phyloP scores from a whole-genome alignment of 1,139 yeast species.

The Nadsonia commutata region DNA sequence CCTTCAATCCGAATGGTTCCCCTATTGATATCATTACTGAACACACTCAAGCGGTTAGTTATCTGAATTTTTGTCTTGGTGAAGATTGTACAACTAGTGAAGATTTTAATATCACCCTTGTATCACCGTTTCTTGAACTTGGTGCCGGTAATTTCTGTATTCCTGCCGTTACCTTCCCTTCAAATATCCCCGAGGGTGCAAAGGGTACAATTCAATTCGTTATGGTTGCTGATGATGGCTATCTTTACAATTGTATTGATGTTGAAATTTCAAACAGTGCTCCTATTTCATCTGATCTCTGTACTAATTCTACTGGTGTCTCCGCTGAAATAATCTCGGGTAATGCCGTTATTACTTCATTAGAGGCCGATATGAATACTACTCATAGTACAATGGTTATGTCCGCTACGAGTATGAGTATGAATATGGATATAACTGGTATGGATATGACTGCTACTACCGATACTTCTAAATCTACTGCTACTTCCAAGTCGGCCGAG shows the following conservation, averaged over 20 bases:
- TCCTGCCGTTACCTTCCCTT: constrained; percentile 11
- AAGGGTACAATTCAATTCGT: constrained; percentile 15
- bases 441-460: no score
- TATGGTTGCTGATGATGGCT: constrained; percentile 13
- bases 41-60: constrained; percentile 10
- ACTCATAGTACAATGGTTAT: no score
- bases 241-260: constrained; percentile 16
- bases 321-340: constrained; percentile 8
- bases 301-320: constrained; percentile 13
- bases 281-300: constrained; percentile 6
- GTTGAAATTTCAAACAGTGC: constrained; percentile 10
- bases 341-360: constrained; percentile 2
- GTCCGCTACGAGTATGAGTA: no score
- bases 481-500: no score
- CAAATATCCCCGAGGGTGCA: constrained; percentile 7
- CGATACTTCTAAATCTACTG: no score
- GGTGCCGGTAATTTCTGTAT: constrained; percentile 16
- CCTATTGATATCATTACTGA: constrained; percentile 11
- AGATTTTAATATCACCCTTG: constrained; percentile 11
- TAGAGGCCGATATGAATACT: no score
- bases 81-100: constrained; percentile 9
- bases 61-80: constrained; percentile 11
- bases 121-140: constrained; percentile 8
- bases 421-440: no score
- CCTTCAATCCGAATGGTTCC: constrained; percentile 11